Evolutionary conservation across 1,284 basidiomycete species (phyloP), one percentile per base, ranked within the genome.

Genomic region (Ceratobasidium sp.): DNA sequence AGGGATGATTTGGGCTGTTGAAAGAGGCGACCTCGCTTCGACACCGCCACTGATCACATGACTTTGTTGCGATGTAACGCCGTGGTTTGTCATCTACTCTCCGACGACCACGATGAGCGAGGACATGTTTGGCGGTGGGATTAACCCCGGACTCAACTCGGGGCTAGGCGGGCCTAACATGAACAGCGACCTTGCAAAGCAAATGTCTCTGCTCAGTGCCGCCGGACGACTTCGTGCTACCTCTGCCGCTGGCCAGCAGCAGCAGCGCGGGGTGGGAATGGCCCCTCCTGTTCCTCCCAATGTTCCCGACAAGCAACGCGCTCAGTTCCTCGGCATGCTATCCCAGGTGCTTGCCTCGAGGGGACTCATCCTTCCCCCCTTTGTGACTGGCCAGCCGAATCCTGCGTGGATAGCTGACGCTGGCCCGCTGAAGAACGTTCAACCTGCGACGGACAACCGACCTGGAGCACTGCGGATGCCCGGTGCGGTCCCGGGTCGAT

Each of bases 121-220:
- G n/a, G 66, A 69, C 14, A 69, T 69, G 53, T 69, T 69, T 58
- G 66, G 66, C 31, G 53, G 53, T 51, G 66, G 66, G 29, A 69
- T 69, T 51, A 53, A 51, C 64, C 51, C 64, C 62, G 62, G 62
- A 64, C 41, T 64, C 37, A 66, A 66, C 63, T 37, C 43, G 41
- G 49, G 58, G 31, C 31, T 34, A 31, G 31, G 8, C 16, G 14
- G 14, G 34, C 29, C 58, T 34, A 31, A 27, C 31, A 68, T 68
- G 65, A 68, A 56, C 51, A 39, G 53, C 24, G 65, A 68, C 51
- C 24, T 68, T 8, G 75, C 75, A 22, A 74, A 76, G 53, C 76
- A 77, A 59, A 74, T 77, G 76, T 74, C 75, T 31, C 72, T 76
- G 37, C 51, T 77, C 31, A 64, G 68, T 68, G 76, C 76, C 22